Evolutionary conservation across 2,329 filamentous ascomycete genomes (phyloP), one percentile per base, ranked within the genome.

Genomic region (Fusarium xylarioides): DNA sequence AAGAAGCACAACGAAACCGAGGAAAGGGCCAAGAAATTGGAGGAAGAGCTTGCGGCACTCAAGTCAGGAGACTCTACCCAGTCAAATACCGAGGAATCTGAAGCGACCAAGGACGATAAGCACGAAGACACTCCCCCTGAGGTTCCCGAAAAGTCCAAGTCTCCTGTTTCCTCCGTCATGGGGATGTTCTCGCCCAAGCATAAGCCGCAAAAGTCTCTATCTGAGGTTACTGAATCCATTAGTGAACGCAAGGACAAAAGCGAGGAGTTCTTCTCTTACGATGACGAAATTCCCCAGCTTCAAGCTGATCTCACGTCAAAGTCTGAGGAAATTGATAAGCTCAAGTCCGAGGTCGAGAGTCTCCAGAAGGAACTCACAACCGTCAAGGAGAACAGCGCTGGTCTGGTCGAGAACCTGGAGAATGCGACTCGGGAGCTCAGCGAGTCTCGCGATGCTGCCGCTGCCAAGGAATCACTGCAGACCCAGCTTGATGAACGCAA

Each of bases 211-310:
- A 76, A 77, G 26, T 73, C 79, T 26, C 34, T 66, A 15, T 43
- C 66, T 12, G 79, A 81, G 37, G 79, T 81, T 12, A 63, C 69
- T 12, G 73, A 63, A 4, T 63, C 68, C 10, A 79, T 81, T 11
- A 61, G 68, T 12, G 73, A 63, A 2, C 58, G 66, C 11, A 79
- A 78, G 71, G 74, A 79, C 7, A 81, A 82, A 9, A 83, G 81
- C 23, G 93, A 95, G 72, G 93, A 97, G 54, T 92, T 98, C 82
- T 98, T 98, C 82, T 97, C 95, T 1, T 97, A 95, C 76, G 95
- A 98, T 66, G 92, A 92, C 56, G 95, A 98, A 82, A 86, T 97
- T 19, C 93, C 93, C 7, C 90, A 93, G 60, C 83, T 97, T n/a
- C 92, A 97, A 77, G 87, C 89, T 3, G 92, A 96, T 74, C 81